Evolutionary conservation across 345 rosid genomes (phyloP), one percentile per base, ranked within the genome.

Genomic region (Physaria fendleri): DNA sequence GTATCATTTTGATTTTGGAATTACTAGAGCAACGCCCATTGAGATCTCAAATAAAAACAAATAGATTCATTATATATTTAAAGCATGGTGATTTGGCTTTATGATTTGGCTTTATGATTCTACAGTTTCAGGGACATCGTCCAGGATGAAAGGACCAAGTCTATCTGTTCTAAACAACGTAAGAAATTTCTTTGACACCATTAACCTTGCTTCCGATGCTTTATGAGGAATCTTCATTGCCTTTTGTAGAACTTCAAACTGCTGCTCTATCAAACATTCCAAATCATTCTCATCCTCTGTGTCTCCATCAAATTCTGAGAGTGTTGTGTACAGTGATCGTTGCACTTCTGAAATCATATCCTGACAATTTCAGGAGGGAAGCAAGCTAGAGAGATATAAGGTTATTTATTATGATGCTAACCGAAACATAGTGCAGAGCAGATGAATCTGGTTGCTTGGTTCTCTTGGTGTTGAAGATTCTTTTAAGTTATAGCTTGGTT

Each of bases 141-240:
- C 98, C 13, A 92, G 87, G 45, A 88, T 80, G 59, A 88, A 92
- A 30, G 84, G 82, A 28, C 98, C 97, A 1, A 86, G 95, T 71
- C 83, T 88, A 64, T 96, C 95, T 0, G 85, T 70, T 65, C 98
- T 78, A 69, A 92, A 92, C 52, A 88, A 79, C 40, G 89, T 83
- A 39, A 92, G 93, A 32, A 92, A 84, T 75, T 84, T 92, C 79
- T 88, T 92, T 52, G 98, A 77, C 40, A 88, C 95, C 96, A 82
- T 92, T 53, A 86, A 66, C 40, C 93, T 88, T 51, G 93, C 89
- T 79, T 92, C 96, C 0, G 89, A 66, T 62, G 89, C 80, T 66
- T 77, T 85, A 5, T 78, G 81, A 48, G 93, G 74, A 68, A 92
- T 78, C 78, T 81, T 88, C 68, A 86, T 15, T 11, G 87, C 96